Conservation (phyloP, 108 stramenopile genomes). For the Skeletonema menzelii region DNA sequence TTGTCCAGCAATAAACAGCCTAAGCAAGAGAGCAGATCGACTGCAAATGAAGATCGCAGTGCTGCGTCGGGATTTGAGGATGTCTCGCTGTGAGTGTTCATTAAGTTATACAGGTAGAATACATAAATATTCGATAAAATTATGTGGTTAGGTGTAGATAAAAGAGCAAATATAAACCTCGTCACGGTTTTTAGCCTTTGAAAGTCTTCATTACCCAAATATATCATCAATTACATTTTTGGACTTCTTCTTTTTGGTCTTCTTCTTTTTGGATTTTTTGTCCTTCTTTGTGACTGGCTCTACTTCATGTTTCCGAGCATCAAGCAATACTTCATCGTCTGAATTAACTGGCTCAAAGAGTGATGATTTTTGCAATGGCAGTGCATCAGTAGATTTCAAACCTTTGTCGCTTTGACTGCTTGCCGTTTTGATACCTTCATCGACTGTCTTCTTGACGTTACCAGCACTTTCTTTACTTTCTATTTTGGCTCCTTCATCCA, state of each 20-base stretch:
- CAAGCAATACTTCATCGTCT: background rate
- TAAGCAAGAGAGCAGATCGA: background rate
- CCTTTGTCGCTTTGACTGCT: background rate
- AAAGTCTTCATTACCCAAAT: slow-evolving; percentile 13
- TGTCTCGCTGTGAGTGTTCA: background rate
- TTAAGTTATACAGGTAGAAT: background rate
- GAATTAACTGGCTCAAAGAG: background rate
- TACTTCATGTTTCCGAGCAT: background rate
- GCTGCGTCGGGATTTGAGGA: background rate
- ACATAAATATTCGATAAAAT: background rate
- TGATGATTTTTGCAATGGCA: background rate
- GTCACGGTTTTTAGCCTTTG: background rate
- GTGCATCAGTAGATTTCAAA: background rate
- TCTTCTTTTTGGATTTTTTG: slow-evolving; percentile 6
- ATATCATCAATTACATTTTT: slow-evolving; percentile 42
- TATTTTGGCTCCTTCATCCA: background rate
- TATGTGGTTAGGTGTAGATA: background rate
- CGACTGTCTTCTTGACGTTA: slow-evolving; percentile 1
- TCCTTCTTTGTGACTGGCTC: background rate
- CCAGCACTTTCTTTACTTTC: background rate
- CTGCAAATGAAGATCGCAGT: background rate
- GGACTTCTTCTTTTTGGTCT: slow-evolving; percentile 11
- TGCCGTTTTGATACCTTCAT: slow-evolving; percentile 3
- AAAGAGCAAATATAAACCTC: background rate
- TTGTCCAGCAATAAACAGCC: background rate